Base-by-base conservation (phyloP, 345 rosid genomes). In the Theobroma cacao region DNA sequence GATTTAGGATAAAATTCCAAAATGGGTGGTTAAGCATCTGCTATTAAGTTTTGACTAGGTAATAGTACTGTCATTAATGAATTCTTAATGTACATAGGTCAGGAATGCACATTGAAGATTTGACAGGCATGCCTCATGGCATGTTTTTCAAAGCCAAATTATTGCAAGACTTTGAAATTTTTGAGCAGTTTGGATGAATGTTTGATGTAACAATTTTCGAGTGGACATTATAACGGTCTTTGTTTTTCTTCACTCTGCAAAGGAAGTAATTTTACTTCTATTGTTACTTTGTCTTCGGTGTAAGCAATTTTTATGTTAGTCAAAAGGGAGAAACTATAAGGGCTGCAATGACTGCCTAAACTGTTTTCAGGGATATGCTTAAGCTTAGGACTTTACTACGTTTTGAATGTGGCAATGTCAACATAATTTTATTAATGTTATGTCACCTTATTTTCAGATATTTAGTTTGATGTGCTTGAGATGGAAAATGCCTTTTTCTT, bases 361-460 rank as follows among this genome's bases (percentile, higher is more conserved):
- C 28, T 71, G 60, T 31, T 52, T 33, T 22, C 24, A 4, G 41
- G 76, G 24, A 55, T 55, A 14, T 56, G 58, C 50, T 55, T 73
- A 59, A 73, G 30, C 24, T 50, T 52, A 50, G 45, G 61, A 50
- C 61, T 52, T 41, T 72, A 34, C 61, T 11, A 33, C 56, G 26
- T 66, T 55, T n/a, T 52, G 64, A 26, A 53, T 52, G 14, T 20
- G 2, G 22, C 20, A 59, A 40, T 24, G 34, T 20, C n/a, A 41
- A 38, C 5, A 22, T 22, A 56, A 36, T 22, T 74, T n/a, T 53
- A 22, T 61, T 56, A 22, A 24, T 38, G 36, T 47, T 66, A 41
- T 30, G 36, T n/a, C 26, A 30, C 52, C 65, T 72, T 40, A 36
- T 77, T 71, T 83, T 69, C 81, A 78, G 84, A 24, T 22, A 47